Base-by-base conservation (phyloP, 306 rosid genomes). In the Trichosanthes cucumerina region DNA sequence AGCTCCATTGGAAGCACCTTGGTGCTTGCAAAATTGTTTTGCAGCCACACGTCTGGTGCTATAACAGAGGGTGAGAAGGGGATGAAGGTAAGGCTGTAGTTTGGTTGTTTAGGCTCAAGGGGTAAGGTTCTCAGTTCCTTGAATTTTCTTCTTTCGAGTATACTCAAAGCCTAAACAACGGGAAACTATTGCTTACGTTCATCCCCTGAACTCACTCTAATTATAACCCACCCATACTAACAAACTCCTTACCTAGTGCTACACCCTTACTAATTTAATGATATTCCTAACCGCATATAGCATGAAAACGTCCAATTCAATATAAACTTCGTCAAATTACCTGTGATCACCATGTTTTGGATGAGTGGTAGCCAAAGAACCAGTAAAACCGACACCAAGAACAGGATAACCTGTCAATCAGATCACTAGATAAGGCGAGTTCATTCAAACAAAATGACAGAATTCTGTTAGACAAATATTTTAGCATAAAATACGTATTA, bases 331-430 rank as follows among this genome's bases (percentile, higher is more conserved):
- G 74, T 73, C 66, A 82, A 4, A 62, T 75, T 82, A 94, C 98
- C 96, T 89, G 65, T 94, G 98, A 12, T 94, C 96, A 79, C 96
- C 98, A 5, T 47, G 87, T 75, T 94, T 94, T 6, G 98, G 91
- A 68, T 77, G 83, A 3, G 76, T 38, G 81, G 84, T 83, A 71
- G 86, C 92, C 90, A 94, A 89, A 62, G 98, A 79, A 65, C 91
- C 97, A 69, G 95, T 94, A 79, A 90, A 92, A 60, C 95, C 95
- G 81, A 94, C 97, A 77, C 98, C 98, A 84, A 94, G 76, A 83
- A 89, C 97, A 0, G 93, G 95, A 80, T 82, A 83, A 68, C 98
- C 97, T 94, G 83, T 86, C 74, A 16, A 79, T 81, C 49, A 83
- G 4, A 82, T 21, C 13, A 72, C n/a, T 3, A 15, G 54, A 46